Evolutionary conservation across 192 early-diverging fungal species (phyloP).

Genomic region (Anaeromyces robustus): DNA sequence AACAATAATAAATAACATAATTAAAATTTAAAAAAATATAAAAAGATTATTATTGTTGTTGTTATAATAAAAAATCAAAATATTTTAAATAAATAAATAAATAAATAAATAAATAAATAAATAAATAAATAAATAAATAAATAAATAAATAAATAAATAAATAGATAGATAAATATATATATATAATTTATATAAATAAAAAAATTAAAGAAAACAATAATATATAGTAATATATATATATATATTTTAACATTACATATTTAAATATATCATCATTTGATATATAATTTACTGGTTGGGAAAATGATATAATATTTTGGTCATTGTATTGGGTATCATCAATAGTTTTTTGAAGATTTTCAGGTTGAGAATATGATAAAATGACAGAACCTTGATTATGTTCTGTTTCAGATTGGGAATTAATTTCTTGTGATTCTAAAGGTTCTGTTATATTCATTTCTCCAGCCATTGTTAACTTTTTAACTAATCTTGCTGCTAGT

Average conservation of each 20-base stretch:
- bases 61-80: too few relatives aligned
- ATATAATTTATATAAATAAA: too few relatives aligned
- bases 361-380: conserved; percentile 27
- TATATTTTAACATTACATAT: background rate
- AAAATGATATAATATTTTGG: conserved; percentile 19
- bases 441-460: conserved; percentile 4
- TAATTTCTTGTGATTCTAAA: background rate
- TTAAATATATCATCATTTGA: background rate
- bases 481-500: conserved; percentile 33
- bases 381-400: conserved; percentile 13
- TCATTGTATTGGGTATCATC: conserved; percentile 4
- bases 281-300: conserved; percentile 16
- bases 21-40: too few relatives aligned
- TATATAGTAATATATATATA: background rate
- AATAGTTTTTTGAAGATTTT: conserved; percentile 17
- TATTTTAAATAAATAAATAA: too few relatives aligned
- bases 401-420: background rate
- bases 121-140: too few relatives aligned
- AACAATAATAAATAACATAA: too few relatives aligned
- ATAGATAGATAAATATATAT: too few relatives aligned
- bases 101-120: too few relatives aligned
- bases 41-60: too few relatives aligned
- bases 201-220: too few relatives aligned
- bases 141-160: too few relatives aligned
- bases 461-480: conserved; percentile 13